Evolutionary conservation across 2,329 filamentous ascomycete species (phyloP).

Genomic region (Aspergillus ochraceoroseus): DNA sequence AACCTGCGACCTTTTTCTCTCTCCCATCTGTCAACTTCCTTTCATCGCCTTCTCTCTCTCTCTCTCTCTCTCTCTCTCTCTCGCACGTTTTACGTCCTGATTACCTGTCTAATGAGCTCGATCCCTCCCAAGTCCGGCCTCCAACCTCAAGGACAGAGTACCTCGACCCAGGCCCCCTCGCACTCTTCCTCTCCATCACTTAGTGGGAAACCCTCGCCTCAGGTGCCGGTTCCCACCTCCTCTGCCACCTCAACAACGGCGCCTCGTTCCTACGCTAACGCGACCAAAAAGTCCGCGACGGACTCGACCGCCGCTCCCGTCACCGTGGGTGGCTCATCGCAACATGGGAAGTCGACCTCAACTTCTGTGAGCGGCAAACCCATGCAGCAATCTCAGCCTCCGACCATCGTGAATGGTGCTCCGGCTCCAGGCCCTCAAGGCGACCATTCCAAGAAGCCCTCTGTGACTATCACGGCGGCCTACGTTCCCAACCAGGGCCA

Average conservation of each 20-base stretch:
- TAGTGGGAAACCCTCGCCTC: constrained; percentile 50
- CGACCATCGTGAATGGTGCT: constrained; percentile 62
- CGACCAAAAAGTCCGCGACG: constrained; percentile 56
- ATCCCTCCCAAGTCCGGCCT: constrained; percentile 47
- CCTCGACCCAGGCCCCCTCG: constrained; percentile 48
- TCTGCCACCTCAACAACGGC: constrained; percentile 42
- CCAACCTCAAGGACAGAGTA: constrained; percentile 48
- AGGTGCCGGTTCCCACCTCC: constrained; percentile 15
- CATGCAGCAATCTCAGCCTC: constrained; percentile 44
- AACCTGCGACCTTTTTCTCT: constrained; percentile 5
- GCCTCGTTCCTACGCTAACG: constrained; percentile 58
- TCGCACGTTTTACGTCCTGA: constrained; percentile 14
- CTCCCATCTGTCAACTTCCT: constrained; percentile 8
- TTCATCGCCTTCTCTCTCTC: constrained; percentile 5
- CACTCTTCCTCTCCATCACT: constrained; percentile 46
- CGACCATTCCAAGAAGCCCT: constrained; percentile 79
- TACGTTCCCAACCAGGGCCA: constrained; percentile 72
- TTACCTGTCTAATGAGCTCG: constrained; percentile 59
- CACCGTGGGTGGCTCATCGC: constrained; percentile 50
- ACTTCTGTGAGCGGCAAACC: constrained; percentile 80
- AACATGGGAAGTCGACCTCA: constrained; percentile 58
- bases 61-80: constrained; percentile 20
- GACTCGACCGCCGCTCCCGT: constrained; percentile 49
- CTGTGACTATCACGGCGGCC: constrained; percentile 84
- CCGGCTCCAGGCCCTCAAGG: constrained; percentile 44